phyloP scores from a whole-genome alignment of 139 green algal genomes.

The Chlorella sp. region DNA sequence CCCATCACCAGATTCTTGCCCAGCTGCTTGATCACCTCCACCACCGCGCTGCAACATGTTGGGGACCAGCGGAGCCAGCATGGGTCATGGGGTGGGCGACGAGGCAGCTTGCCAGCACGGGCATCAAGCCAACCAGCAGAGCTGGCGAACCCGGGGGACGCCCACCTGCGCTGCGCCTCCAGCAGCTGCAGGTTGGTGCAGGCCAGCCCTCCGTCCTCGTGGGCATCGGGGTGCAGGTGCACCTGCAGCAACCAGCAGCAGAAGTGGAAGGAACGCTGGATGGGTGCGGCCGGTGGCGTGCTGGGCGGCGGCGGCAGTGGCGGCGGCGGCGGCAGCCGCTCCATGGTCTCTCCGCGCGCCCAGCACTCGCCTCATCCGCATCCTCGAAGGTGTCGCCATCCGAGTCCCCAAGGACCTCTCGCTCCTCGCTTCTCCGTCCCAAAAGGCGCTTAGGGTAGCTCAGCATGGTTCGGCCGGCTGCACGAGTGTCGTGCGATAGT shows the following conservation, averaged over 20 bases:
- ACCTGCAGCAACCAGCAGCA: constrained; percentile 51
- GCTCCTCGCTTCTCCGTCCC: too few relatives aligned
- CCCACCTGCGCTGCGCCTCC: constrained; percentile 60
- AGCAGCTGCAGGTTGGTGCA: constrained; percentile 72
- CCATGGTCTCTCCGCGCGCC: too few relatives aligned
- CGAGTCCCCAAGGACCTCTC: too few relatives aligned
- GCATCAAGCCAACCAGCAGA: neutral
- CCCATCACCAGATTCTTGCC: constrained; percentile 67
- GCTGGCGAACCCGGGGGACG: neutral
- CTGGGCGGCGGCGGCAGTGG: too few relatives aligned
- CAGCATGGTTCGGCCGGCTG: too few relatives aligned
- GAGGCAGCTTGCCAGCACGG: neutral
- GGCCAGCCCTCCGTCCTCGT: constrained; percentile 68
- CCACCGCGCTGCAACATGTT: constrained; percentile 62
- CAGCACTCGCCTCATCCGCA: too few relatives aligned
- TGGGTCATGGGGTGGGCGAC: neutral
- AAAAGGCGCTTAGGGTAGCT: too few relatives aligned
- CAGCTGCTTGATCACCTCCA: constrained; percentile 75
- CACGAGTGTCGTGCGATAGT: too few relatives aligned
- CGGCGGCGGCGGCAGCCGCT: too few relatives aligned
- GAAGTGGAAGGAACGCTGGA: too few relatives aligned
- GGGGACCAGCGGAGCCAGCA: neutral
- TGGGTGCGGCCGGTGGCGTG: too few relatives aligned
- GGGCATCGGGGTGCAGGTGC: constrained; percentile 66
- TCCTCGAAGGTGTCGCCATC: too few relatives aligned